These are phyloP conservation scores for Arthrobotrys entomopaga DNA, from an alignment of 2,329 filamentous ascomycete genomes.

Conservation along the genomic window DNA sequence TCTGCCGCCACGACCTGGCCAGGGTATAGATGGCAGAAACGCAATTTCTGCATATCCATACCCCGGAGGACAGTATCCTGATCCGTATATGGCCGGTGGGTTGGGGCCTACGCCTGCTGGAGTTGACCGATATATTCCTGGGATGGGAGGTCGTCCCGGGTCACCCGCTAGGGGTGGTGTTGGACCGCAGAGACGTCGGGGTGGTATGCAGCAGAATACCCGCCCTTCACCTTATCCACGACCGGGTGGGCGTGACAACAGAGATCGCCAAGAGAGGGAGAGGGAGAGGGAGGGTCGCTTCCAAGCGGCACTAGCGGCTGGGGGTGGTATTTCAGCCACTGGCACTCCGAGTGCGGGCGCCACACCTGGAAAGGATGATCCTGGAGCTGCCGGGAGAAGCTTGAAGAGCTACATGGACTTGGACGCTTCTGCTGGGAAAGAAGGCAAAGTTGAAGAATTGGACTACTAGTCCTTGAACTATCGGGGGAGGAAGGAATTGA, in stretches of 20 bases:
- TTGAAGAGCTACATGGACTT: conserved; percentile 98
- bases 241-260: conserved; percentile 42
- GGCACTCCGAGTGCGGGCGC: conserved; percentile 78
- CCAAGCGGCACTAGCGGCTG: conserved; percentile 64
- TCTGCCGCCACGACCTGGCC: conserved; percentile 33
- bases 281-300: conserved; percentile 66
- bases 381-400: conserved; percentile 86
- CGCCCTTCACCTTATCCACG: conserved; percentile 51
- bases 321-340: conserved; percentile 72
- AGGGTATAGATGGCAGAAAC: conserved; percentile 43
- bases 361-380: conserved; percentile 82
- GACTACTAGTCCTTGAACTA: conserved; percentile 75
- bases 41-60: conserved; percentile 50
- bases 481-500: background rate
- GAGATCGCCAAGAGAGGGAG: conserved; percentile 55
- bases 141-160: conserved; percentile 54
- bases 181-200: conserved; percentile 50
- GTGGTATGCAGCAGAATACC: conserved; percentile 46
- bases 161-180: conserved; percentile 52
- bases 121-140: conserved; percentile 57
- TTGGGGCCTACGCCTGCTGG: conserved; percentile 57
- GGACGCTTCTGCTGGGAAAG: conserved; percentile 80
- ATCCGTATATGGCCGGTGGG: conserved; percentile 56
- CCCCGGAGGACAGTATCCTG: conserved; percentile 55
- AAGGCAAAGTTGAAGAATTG: conserved; percentile 75